phyloP scores from a whole-genome alignment of 768 basidiomycete genomes.

The Tylopilus vinaceipallidus region DNA sequence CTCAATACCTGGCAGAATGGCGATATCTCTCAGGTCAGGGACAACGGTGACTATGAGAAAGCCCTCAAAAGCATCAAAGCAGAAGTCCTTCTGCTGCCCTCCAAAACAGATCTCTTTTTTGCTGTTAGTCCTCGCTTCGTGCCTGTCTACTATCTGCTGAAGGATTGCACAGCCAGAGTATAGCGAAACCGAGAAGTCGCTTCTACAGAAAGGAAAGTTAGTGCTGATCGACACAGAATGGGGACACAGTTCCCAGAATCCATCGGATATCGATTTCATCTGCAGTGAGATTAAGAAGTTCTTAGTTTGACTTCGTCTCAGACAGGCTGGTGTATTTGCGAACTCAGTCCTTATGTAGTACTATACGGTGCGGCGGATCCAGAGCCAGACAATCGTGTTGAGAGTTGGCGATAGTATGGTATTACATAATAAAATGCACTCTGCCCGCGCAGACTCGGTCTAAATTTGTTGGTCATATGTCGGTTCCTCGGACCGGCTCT shows the following conservation, averaged over 20 bases:
- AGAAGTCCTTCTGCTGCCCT: constrained; percentile 53
- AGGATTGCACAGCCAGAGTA: constrained; percentile 45
- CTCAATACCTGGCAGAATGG: constrained; percentile 49
- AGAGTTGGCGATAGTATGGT: no score
- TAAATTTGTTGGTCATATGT: background rate
- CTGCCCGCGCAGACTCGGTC: no score
- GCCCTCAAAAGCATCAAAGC: constrained; percentile 45
- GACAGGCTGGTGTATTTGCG: background rate
- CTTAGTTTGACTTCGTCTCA: constrained; percentile 4
- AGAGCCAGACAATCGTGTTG: background rate
- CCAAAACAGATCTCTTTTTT: constrained; percentile 57
- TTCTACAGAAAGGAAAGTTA: constrained; percentile 41
- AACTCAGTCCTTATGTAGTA: background rate
- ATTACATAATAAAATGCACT: no score
- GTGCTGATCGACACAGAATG: constrained; percentile 40
- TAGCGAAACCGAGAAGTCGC: constrained; percentile 43
- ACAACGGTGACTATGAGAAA: constrained; percentile 42
- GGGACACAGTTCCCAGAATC: constrained; percentile 16
- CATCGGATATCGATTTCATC: constrained; percentile 10
- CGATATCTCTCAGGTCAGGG: constrained; percentile 45
- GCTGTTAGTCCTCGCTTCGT: constrained; percentile 32
- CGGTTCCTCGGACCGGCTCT: background rate
- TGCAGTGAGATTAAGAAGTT: constrained; percentile 11
- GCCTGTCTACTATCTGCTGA: background rate
- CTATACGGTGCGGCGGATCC: background rate